Base-by-base conservation (phyloP, 1,284 basidiomycete genomes). In the Leccinum subfulvum region DNA sequence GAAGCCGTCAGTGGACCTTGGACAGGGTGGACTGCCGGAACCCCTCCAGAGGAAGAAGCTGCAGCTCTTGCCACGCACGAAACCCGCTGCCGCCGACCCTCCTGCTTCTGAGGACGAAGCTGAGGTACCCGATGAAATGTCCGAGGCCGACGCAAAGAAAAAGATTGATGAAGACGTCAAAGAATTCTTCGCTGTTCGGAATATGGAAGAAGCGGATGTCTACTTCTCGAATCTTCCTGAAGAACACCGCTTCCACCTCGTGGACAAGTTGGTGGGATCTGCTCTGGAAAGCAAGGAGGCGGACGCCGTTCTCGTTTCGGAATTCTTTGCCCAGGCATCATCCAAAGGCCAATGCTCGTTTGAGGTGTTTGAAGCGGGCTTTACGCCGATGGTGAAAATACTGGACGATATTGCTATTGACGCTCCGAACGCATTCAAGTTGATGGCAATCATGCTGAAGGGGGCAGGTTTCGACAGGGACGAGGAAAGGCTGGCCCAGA, bases 381-480 rank as follows among this genome's bases (percentile, higher is more conserved):
- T 26, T 3, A 26, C 1, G 23, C 23, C 23, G 23, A 26, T 95
- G 80, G 85, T 1, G 23, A 3, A 26, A 26, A 1, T 26, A 26
- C 23, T 26, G 67, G 93, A 95, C 70, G 95, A 97, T 73, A 86
- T 94, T 62, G 86, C 88, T 18, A 90, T 95, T 70, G 95, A 98
- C 74, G 92, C 91, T 64, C 95, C 95, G 4, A 90, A 90, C 72
- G 95, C 94, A 0, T 89, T 91, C 78, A 78, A 84, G 64, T 84
- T 89, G 59, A 88, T 95, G 74, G 93, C 88, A 8, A 81, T 82
- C 60, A 85, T 94, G 78, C 76, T 95, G 63, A 87, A 86, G 71
- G 87, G 85, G 52, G 81, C 90, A 21, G 82, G 81, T 23, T 77
- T 92, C 77, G 79, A 80, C 65, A 77, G 77, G 67, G 84, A 91